Percentiles rank a stretch among this genome's conserved stretches.
Conservation (phyloP, 2,329 filamentous ascomycete species). For the Myrmaecium sp. region DNA sequence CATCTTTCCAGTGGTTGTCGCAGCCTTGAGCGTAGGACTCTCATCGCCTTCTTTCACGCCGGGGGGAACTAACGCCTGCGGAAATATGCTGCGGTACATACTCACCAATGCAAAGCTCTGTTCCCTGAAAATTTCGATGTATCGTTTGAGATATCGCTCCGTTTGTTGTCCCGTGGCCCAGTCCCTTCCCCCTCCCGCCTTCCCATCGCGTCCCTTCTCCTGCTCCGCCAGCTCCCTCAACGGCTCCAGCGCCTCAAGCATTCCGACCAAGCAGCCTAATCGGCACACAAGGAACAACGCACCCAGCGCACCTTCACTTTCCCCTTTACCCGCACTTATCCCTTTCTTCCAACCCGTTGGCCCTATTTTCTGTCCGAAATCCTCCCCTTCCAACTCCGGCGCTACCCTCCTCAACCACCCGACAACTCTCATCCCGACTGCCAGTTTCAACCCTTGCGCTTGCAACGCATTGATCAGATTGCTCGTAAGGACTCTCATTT, state of each 20-base stretch:
- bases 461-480: constrained; percentile 68
- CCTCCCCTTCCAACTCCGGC: constrained; percentile 50
- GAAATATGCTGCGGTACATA: constrained; percentile 84
- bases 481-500: constrained; percentile 75
- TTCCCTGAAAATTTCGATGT: constrained; percentile 93
- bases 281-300: constrained; percentile 79
- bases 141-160: constrained; percentile 83
- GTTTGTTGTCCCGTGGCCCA: constrained; percentile 75
- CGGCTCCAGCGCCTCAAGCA: constrained; percentile 69
- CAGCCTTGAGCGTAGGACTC: too few relatives aligned
- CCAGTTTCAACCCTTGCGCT: constrained; percentile 65
- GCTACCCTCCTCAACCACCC: constrained; percentile 80
- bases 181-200: constrained; percentile 24
- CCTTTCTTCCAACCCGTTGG: constrained; percentile 16
- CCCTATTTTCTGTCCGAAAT: constrained; percentile 12
- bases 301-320: constrained; percentile 50
- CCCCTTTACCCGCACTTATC: constrained; percentile 14
- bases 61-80: constrained; percentile 33
- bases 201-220: constrained; percentile 37
- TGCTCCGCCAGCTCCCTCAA: constrained; percentile 80
- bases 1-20: constrained; percentile 10
- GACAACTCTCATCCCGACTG: constrained; percentile 75
- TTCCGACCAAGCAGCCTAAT: constrained; percentile 59
- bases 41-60: constrained; percentile 3
- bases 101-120: constrained; percentile 93